Percentiles rank a stretch among this genome's conserved stretches.
Evolutionary conservation across 2,329 filamentous ascomycete genomes (phyloP).

Genomic region (Orbilia ellipsospora): DNA sequence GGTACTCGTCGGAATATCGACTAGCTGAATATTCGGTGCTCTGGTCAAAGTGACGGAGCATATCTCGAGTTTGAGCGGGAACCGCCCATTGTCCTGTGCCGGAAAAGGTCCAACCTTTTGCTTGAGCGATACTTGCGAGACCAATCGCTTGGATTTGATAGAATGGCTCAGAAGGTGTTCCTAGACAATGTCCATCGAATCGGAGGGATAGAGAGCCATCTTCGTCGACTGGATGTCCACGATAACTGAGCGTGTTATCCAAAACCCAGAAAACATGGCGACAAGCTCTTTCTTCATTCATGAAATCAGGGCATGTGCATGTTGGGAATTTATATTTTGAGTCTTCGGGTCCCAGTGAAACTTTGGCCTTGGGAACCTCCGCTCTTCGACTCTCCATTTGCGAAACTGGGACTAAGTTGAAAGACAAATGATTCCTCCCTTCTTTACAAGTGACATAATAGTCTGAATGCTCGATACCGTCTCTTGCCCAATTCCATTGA

Average conservation of each 20-base stretch:
- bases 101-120: slow-evolving; percentile 30
- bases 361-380: slow-evolving; percentile 22
- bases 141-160: slow-evolving; percentile 27
- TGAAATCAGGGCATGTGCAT: slow-evolving; percentile 30
- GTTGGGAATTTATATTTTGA: slow-evolving; percentile 36
- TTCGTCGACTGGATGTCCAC: neutral
- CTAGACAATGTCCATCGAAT: slow-evolving; percentile 36
- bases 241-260: slow-evolving; percentile 35
- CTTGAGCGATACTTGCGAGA: slow-evolving; percentile 22
- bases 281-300: slow-evolving; percentile 19
- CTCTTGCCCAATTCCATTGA: slow-evolving; percentile 36
- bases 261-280: slow-evolving; percentile 49
- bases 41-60: slow-evolving; percentile 45
- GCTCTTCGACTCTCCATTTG: neutral
- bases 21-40: slow-evolving; percentile 15
- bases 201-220: slow-evolving; percentile 32
- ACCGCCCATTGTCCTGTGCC: slow-evolving; percentile 30
- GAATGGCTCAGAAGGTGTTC: slow-evolving; percentile 20
- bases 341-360: slow-evolving; percentile 28
- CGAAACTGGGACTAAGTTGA: slow-evolving; percentile 30
- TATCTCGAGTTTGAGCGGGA: slow-evolving; percentile 30
- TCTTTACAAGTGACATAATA: slow-evolving; percentile 44
- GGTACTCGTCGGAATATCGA: slow-evolving; percentile 43
- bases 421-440: slow-evolving; percentile 29
- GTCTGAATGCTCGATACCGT: slow-evolving; percentile 25